Evolutionary conservation across 371 early-diverging fungal species (phyloP).

Genomic region (Haplosporangium sp.): DNA sequence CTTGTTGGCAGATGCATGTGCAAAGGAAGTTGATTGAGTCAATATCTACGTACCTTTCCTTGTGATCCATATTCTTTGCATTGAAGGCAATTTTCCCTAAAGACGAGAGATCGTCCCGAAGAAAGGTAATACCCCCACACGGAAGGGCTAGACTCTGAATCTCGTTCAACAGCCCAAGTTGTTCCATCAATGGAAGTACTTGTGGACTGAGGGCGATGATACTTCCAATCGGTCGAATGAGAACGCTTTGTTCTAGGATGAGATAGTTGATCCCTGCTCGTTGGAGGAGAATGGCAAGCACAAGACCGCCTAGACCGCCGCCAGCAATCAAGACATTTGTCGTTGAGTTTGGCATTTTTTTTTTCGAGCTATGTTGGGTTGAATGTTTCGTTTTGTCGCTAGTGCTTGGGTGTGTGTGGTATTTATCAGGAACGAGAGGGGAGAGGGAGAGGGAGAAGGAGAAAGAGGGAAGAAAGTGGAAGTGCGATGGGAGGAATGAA

Average conservation of each 20-base stretch:
- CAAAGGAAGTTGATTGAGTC: no score
- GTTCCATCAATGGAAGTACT: slow-evolving; percentile 28
- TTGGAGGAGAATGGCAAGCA: slow-evolving; percentile 22
- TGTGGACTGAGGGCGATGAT: slow-evolving; percentile 20
- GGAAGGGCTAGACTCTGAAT: slow-evolving; percentile 16
- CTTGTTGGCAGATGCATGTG: no score
- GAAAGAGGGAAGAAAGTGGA: no score
- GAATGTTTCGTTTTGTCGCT: no score
- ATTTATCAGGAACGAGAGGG: no score
- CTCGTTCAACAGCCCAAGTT: slow-evolving; percentile 19
- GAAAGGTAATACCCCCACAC: slow-evolving; percentile 15
- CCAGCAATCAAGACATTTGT: slow-evolving; percentile 26
- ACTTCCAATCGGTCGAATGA: slow-evolving; percentile 26
- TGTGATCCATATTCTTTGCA: slow-evolving; percentile 8
- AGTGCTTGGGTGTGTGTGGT: no score
- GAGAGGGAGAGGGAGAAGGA: no score
- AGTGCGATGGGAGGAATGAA: no score
- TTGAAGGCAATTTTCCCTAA: slow-evolving; percentile 7
- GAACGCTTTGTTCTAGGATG: slow-evolving; percentile 20
- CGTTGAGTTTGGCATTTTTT: slow-evolving; percentile 1
- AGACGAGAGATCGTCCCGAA: slow-evolving; percentile 15
- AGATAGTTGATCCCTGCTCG: slow-evolving; percentile 24
- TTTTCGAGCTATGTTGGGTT: no score
- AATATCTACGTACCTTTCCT: slow-evolving; percentile 21
- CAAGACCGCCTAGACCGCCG: slow-evolving; percentile 23